Evolutionary conservation across 208 protist species (phyloP), one percentile per base, ranked within the genome.

Genomic region (Phytomonas serpens): DNA sequence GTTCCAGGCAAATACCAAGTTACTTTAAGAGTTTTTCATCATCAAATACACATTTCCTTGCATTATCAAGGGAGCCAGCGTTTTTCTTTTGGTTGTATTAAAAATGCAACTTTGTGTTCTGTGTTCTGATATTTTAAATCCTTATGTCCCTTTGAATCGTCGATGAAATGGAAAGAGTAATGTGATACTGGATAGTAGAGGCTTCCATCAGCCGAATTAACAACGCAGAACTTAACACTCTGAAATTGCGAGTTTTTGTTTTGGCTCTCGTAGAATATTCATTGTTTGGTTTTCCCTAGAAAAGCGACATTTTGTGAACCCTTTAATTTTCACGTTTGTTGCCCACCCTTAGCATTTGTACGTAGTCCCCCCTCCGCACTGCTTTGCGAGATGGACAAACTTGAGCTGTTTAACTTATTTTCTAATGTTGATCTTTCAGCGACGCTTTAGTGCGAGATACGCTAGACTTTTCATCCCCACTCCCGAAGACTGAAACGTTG

Each of bases 361-460:
- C 19, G 6, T 11, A 57, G 4, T 27, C 47, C 19, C 1, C 47
- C 19, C 47, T 27, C 23, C 16, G 51, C 2, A 13, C 29, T 0
- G 42, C 68, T 23, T 47, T 31, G 19, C 38, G 51, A 16, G 57
- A 86, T 86, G 82, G 75, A 86, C 34, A 78, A 86, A 36, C 34
- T 86, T 51, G 51, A 72, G 32, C 76, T 78, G 9, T 68, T 86
- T 42, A 37, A 57, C 0, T 33, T 64, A 4, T 76, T 33, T 51
- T 37, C 31, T 34, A 66, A 9, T 71, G 71, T 23, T 42, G 33
- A 6, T 70, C 67, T 0, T 47, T 79, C 19, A 64, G 62, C 40
- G 62, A 80, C 5, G 36, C 69, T 23, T 66, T 87, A 62, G 47
- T 84, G n/a, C 76, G 82, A 5, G 76, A 82, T 61, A 74, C 73